Evolutionary conservation across 2,329 filamentous ascomycete species (phyloP).

Genomic region (Pezicula neosporulosa): DNA sequence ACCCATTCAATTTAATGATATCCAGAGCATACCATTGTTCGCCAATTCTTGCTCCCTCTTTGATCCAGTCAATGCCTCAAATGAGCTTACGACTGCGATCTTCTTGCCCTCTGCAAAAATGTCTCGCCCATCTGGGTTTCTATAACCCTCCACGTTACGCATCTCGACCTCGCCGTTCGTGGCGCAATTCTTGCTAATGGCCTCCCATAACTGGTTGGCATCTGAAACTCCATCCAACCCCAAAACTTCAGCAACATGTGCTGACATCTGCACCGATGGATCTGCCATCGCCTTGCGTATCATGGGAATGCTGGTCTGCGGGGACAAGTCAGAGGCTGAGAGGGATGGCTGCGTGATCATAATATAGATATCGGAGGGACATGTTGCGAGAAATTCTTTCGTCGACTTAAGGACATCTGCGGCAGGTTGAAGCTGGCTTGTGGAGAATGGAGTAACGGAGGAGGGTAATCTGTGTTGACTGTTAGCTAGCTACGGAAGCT

Average conservation of each 20-base stretch:
- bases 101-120: not conserved
- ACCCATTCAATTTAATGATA: not conserved
- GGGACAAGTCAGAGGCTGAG: constrained; percentile 64
- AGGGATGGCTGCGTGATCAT: constrained; percentile 75
- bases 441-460: constrained; percentile 8
- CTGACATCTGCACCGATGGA: constrained; percentile 11
- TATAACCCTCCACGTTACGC: not conserved
- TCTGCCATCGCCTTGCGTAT: constrained; percentile 30
- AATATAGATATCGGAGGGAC: constrained; percentile 74
- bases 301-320: constrained; percentile 46
- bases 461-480: constrained; percentile 12
- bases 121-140: not conserved
- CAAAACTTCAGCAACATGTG: constrained; percentile 53
- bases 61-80: constrained; percentile 36
- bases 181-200: constrained; percentile 45
- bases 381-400: constrained; percentile 53
- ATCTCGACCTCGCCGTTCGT: constrained; percentile 28
- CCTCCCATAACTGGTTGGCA: constrained; percentile 37
- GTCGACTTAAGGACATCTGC: constrained; percentile 14
- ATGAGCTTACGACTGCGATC: constrained; percentile 35
- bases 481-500: constrained; percentile 4
- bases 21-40: constrained; percentile 41
- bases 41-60: constrained; percentile 43
- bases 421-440: constrained; percentile 18
- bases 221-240: constrained; percentile 36